Evolutionary conservation across 164 flowering plant species (phyloP), one percentile per base, ranked within the genome.

Genomic region (Piper longum): DNA sequence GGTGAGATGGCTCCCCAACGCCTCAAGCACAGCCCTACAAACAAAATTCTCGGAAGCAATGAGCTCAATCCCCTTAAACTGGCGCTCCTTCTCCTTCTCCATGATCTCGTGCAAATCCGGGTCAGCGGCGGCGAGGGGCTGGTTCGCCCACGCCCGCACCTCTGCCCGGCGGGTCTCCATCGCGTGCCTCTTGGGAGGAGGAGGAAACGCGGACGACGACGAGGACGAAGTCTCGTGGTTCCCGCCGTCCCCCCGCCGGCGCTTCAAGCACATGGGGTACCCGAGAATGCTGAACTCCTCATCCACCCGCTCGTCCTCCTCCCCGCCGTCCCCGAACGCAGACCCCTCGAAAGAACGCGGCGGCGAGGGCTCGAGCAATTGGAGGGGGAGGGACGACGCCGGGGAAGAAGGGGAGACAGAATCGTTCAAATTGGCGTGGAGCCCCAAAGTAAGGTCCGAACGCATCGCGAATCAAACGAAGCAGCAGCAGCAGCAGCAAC

Each of bases 1-100:
- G 14, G 89, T 86, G 66, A 88, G 72, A 68, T 76, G 82, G 66
- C 89, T 83, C 0, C 96, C 89, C 17, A 88, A 71, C 0, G 89
- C 89, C 62, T 88, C 91, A 82, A 88, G 80, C 13, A 86, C 96
- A 0, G 91, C 91, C 39, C 67, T 67, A 48, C 88, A 88, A 5
- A 81, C 85, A 40, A 80, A 86, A 76, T 88, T 88, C 74, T 86
- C 95, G 0, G 91, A 88, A 2, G 91, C 91, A 7, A 85, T 84
- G 66, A 87, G 48, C 65, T 88, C 91, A 64, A 88, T 79, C 45
- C 96, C 91, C 45, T 67, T 79, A 59, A 62, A 72, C 61, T 87
- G 95, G 61, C 95, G 66, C 45, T 61, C 59, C 63, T 80, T 80
- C 73, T 87, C 91, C 73, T 78, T 84, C 75, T 86, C 89, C 84